A percentile compares a stretch with the other conserved stretches of the same genome.
Conservation (phyloP, 208 protist genomes). For the Trypanosoma melophagium region DNA sequence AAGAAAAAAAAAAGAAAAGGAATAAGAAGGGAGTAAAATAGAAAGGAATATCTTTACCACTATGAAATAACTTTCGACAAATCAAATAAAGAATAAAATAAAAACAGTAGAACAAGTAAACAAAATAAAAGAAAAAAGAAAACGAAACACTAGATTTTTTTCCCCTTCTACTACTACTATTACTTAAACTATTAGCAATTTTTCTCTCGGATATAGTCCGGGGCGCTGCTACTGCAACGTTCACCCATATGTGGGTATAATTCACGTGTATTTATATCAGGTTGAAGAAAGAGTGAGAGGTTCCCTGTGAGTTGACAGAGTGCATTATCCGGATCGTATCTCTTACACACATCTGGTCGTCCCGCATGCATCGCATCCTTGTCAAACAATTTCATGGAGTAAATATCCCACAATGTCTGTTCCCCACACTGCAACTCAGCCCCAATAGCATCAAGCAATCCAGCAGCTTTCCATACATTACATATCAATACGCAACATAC, state of each 20-base stretch:
- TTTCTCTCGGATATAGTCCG: constrained; percentile 4
- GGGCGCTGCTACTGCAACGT: background rate
- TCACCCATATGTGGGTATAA: constrained; percentile 24
- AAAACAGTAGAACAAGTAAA: too few relatives aligned
- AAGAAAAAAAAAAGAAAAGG: too few relatives aligned
- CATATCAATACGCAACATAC: constrained; percentile 40
- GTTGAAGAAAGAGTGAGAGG: constrained; percentile 20
- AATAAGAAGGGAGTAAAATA: too few relatives aligned
- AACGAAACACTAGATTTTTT: background rate
- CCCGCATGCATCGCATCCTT: constrained; percentile 3
- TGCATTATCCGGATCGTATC: constrained; percentile 20
- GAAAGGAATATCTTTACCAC: too few relatives aligned
- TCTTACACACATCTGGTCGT: constrained; percentile 14
- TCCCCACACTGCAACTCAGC: constrained; percentile 28
- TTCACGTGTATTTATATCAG: constrained; percentile 24
- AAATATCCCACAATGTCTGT: constrained; percentile 22
- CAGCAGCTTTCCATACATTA: constrained; percentile 25
- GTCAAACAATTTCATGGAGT: constrained; percentile 28
- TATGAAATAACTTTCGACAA: too few relatives aligned
- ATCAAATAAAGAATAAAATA: too few relatives aligned
- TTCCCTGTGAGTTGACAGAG: constrained; percentile 32
- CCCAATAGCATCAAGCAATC: constrained; percentile 20
- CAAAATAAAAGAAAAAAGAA: too few relatives aligned
- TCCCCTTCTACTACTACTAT: background rate
- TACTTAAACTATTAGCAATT: constrained; percentile 2